These are phyloP conservation scores for Trametopsis cervina DNA, from an alignment of 768 basidiomycete genomes.

Conservation along the genomic window DNA sequence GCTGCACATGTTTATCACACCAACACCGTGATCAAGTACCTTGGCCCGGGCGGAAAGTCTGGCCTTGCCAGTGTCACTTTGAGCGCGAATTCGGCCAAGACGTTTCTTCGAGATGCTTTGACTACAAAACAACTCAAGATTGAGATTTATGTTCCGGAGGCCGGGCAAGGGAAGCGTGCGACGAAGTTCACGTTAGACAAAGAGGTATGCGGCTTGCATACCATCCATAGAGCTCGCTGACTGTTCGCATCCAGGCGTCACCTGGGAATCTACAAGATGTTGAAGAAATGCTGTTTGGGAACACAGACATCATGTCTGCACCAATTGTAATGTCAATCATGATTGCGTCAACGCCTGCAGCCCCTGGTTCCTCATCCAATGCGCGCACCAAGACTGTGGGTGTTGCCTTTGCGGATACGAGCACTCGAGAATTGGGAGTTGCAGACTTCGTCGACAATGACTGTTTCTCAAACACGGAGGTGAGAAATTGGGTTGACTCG, in stretches of 20 bases:
- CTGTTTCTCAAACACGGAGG: constrained; percentile 92
- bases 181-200: constrained; percentile 74
- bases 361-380: constrained; percentile 32
- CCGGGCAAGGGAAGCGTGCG: constrained; percentile 67
- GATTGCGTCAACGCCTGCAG: constrained; percentile 46
- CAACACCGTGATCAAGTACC: constrained; percentile 87
- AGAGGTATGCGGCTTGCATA: constrained; percentile 39
- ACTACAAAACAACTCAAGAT: constrained; percentile 86
- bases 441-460: constrained; percentile 94
- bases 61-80: constrained; percentile 74
- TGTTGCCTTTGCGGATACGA: constrained; percentile 89
- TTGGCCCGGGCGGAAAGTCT: constrained; percentile 57
- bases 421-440: constrained; percentile 76
- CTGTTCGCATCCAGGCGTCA: constrained; percentile 49
- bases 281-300: constrained; percentile 58
- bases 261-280: constrained; percentile 63
- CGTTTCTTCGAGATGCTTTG: constrained; percentile 81
- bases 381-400: constrained; percentile 72
- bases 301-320: constrained; percentile 72
- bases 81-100: constrained; percentile 68
- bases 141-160: constrained; percentile 82
- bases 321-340: constrained; percentile 91
- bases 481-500: constrained; percentile 21
- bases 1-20: constrained; percentile 82
- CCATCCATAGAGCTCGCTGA: not conserved